phyloP scores from a whole-genome alignment of 164 flowering plant species.

The Stephania cephalantha region DNA sequence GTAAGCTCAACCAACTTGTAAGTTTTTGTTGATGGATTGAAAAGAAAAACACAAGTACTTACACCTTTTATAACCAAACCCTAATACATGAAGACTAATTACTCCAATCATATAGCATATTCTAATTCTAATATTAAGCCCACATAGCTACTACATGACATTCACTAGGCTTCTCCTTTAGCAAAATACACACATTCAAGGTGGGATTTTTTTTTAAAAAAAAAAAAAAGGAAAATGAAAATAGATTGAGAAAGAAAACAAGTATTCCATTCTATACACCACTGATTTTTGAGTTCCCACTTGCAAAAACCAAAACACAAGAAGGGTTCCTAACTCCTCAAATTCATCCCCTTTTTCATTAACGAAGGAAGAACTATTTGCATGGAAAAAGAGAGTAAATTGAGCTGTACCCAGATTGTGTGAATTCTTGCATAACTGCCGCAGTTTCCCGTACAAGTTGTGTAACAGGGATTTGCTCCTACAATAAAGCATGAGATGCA shows the following conservation, averaged over 20 bases:
- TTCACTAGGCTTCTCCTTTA: too few species aligned
- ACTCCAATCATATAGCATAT: too few species aligned
- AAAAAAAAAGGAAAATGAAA: not conserved
- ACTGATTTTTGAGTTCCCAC: not conserved
- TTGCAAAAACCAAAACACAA: not conserved
- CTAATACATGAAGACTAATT: too few species aligned
- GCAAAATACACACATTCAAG: too few species aligned
- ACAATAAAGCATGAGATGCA: conserved; percentile 7
- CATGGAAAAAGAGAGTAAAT: not conserved
- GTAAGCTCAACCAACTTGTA: too few species aligned
- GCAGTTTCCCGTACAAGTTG: conserved; percentile 97
- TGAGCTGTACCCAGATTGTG: conserved; percentile 82
- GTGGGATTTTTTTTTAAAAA: too few species aligned
- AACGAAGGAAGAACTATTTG: not conserved
- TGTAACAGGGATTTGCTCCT: conserved; percentile 93
- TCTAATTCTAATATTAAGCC: too few species aligned
- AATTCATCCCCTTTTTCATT: not conserved
- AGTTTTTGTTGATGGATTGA: too few species aligned
- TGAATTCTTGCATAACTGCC: conserved; percentile 97
- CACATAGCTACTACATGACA: too few species aligned
- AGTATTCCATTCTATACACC: not conserved
- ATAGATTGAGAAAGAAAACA: not conserved
- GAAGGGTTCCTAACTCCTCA: not conserved
- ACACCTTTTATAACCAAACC: too few species aligned
- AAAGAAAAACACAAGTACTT: too few species aligned